Conservation (phyloP, 495 filamentous ascomycete genomes). For the Chaetomium tenue region DNA sequence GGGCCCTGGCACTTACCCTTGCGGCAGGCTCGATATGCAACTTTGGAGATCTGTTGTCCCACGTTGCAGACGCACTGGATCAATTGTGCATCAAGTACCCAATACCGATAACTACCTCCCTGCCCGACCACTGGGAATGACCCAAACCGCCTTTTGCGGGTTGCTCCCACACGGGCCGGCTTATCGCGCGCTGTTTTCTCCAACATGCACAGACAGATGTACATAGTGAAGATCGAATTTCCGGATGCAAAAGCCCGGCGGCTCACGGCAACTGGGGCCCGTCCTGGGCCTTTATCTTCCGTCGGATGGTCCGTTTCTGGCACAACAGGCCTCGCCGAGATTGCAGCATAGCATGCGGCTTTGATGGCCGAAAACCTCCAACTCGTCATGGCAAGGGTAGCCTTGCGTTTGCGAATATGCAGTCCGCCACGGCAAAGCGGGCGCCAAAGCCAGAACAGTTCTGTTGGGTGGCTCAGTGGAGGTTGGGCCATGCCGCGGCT, state of each 20-base stretch:
- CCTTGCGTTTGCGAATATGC: constrained; percentile 13
- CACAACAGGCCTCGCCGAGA: neutral
- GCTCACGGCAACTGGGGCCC: neutral
- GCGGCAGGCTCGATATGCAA: neutral
- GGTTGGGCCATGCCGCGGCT: neutral
- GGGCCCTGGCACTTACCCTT: too few relatives aligned
- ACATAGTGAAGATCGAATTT: neutral
- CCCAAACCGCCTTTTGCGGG: neutral
- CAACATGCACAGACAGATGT: too few relatives aligned
- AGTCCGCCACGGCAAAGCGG: constrained; percentile 3
- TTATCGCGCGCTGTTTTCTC: too few relatives aligned
- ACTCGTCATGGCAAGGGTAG: constrained; percentile 5
- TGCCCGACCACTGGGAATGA: neutral
- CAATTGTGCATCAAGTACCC: constrained; percentile 9
- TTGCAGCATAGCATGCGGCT: constrained; percentile 6
- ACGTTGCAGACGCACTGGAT: constrained; percentile 13
- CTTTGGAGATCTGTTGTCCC: constrained; percentile 7
- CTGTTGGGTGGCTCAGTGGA: too few relatives aligned
- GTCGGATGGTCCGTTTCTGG: constrained; percentile 9
- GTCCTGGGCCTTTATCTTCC: constrained; percentile 5
- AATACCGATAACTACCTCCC: neutral
- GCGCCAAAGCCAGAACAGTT: too few relatives aligned
- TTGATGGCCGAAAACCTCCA: neutral
- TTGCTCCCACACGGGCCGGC: too few relatives aligned
- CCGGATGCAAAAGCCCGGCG: constrained; percentile 6